Percentiles rank a stretch among this genome's conserved stretches.
These are phyloP conservation scores for Tolypocladium tundrense DNA, from an alignment of 2,329 filamentous ascomycete genomes.

Conservation along the genomic window DNA sequence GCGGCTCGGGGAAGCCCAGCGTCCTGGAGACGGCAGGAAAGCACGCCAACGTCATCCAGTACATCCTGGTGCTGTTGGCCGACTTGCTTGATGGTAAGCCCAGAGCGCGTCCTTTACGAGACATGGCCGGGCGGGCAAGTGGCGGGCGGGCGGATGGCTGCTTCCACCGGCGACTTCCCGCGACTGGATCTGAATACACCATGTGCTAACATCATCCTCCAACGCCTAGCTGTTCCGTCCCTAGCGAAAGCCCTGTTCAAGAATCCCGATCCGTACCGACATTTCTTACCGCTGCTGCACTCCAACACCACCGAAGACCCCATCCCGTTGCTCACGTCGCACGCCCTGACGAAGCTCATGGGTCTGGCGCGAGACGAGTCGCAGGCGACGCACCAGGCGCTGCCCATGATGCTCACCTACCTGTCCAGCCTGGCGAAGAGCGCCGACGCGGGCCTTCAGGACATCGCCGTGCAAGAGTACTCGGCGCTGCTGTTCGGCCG, in stretches of 20 bases:
- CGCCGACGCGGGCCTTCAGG: constrained; percentile 81
- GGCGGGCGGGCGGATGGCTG: background rate
- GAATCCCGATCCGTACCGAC: constrained; percentile 68
- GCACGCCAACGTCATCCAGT: constrained; percentile 85
- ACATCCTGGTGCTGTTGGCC: constrained; percentile 79
- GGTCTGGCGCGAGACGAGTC: constrained; percentile 54
- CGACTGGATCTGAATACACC: background rate
- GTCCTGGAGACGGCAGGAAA: constrained; percentile 80
- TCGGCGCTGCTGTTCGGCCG: constrained; percentile 71
- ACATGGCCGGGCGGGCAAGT: background rate
- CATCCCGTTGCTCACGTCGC: constrained; percentile 81
- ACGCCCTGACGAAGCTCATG: constrained; percentile 73
- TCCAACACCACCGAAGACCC: constrained; percentile 65
- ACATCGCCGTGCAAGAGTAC: constrained; percentile 89
- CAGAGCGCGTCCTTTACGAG: background rate
- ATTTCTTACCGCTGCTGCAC: constrained; percentile 78
- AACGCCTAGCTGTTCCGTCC: constrained; percentile 60
- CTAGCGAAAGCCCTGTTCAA: constrained; percentile 68
- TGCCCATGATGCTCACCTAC: constrained; percentile 78
- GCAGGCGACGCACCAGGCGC: constrained; percentile 59
- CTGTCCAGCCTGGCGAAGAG: constrained; percentile 75
- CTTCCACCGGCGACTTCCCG: background rate
- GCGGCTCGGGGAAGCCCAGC: constrained; percentile 55
- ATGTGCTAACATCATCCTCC: background rate
- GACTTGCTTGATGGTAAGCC: constrained; percentile 76